Percentiles rank a stretch among this genome's conserved stretches.
phyloP scores from a whole-genome alignment of 2,329 filamentous ascomycete genomes.

The Metarhizium sp. region DNA sequence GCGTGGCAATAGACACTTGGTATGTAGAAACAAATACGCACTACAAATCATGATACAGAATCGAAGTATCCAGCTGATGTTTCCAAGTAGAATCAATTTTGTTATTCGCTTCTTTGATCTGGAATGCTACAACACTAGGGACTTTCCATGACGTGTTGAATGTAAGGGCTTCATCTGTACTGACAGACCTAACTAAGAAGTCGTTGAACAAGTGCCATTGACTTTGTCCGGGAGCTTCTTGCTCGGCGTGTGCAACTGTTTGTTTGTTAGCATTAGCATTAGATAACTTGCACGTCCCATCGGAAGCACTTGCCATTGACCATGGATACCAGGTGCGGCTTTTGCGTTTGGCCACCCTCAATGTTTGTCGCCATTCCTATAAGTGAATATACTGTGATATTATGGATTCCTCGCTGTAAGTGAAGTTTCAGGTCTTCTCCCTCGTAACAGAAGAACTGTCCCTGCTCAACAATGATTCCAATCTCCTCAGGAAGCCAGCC shows the following conservation, averaged over 20 bases:
- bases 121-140: constrained; percentile 79
- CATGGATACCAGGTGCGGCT: constrained; percentile 83
- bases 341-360: constrained; percentile 74
- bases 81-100: constrained; percentile 82
- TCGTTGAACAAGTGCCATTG: constrained; percentile 98
- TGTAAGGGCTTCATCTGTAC: constrained; percentile 72
- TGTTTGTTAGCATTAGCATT: constrained; percentile 4
- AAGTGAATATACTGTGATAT: constrained; percentile 82
- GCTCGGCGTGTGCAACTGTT: constrained; percentile 56
- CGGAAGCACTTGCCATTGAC: constrained; percentile 57
- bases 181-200: constrained; percentile 77
- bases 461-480: constrained; percentile 79
- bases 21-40: constrained; percentile 20
- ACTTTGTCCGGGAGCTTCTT: constrained; percentile 47
- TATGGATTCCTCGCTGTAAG: constrained; percentile 67
- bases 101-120: constrained; percentile 73
- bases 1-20: neutral
- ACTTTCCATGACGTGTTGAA: constrained; percentile 92
- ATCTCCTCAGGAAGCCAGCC: constrained; percentile 93
- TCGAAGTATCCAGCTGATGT: constrained; percentile 67
- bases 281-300: neutral
- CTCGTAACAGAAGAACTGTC: constrained; percentile 92
- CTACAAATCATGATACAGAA: constrained; percentile 67
- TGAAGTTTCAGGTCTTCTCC: constrained; percentile 79
- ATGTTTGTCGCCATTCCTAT: constrained; percentile 87